Conservation (phyloP, 2,329 filamentous ascomycete genomes). For the Coniochaeta sp. region DNA sequence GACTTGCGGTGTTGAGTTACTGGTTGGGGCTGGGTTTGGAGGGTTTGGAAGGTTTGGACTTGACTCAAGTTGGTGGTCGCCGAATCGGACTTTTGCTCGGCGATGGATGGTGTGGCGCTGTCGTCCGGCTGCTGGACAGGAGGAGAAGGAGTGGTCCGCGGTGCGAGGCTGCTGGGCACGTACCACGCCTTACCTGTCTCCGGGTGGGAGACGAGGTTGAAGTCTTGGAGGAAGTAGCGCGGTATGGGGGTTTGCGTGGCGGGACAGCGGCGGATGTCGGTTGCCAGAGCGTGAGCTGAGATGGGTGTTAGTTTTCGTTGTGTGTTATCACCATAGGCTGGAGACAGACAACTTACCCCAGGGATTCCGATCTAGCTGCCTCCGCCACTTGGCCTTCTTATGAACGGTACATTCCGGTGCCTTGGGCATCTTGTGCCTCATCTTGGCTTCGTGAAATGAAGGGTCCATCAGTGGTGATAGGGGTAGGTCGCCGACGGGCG, state of each 20-base stretch:
- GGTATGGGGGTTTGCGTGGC: constrained; percentile 45
- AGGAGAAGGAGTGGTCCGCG: not conserved
- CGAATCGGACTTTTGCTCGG: not conserved
- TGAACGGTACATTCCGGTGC: constrained; percentile 22
- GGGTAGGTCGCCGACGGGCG: constrained; percentile 38
- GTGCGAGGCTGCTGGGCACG: constrained; percentile 32
- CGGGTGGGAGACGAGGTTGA: constrained; percentile 50
- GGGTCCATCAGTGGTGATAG: constrained; percentile 49
- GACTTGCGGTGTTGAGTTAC: no score
- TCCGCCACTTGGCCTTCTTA: constrained; percentile 38
- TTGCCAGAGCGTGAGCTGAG: constrained; percentile 54
- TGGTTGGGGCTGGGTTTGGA: constrained; percentile 3
- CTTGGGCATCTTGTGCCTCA: constrained; percentile 30
- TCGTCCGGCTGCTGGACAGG: not conserved
- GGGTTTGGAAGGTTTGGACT: constrained; percentile 3
- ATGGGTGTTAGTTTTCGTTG: not conserved
- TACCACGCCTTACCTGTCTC: constrained; percentile 46
- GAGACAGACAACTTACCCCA: constrained; percentile 44
- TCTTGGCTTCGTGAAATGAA: constrained; percentile 35
- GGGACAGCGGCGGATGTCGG: constrained; percentile 50
- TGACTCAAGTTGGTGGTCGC: not conserved
- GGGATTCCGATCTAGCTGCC: constrained; percentile 52
- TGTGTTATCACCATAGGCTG: not conserved
- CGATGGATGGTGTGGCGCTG: no score
- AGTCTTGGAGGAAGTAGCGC: constrained; percentile 54